Base-by-base conservation (phyloP, 768 basidiomycete genomes). In the Mycena vulgaris region DNA sequence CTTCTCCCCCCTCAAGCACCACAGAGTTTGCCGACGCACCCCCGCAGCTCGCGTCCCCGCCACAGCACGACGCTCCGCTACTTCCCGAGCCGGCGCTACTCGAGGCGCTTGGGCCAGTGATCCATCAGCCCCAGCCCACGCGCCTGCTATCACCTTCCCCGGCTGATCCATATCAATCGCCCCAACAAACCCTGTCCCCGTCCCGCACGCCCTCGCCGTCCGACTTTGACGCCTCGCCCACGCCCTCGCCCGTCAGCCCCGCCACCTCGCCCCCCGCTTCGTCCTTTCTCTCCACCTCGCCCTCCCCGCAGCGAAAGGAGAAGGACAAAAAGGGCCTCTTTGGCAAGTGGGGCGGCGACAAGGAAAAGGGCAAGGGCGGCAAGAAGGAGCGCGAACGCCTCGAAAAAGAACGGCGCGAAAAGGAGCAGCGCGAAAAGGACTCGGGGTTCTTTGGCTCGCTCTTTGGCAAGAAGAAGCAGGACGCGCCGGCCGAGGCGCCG, bases 401-500 rank as follows among this genome's bases (percentile, higher is more conserved):
- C 65, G 82, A 80, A 70, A 83, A 80, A 71, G 86, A 83, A 70
- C 83, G 77, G 59, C 86, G 88, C 74, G 88, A 87, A 78, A 87
- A 89, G 70, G 84, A 85, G 49, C 68, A 69, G 62, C 66, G 70
- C 48, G 88, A 92, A 73, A 89, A 91, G 78, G 92, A 93, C n/a
- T 82, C 89, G 23, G 87, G 95, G 2, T 98, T 98, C 85, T 95
- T 99, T 73, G 95, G 96, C 2, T 95, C 95, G 14, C 84, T 98
- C 5, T 98, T 98, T 78, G 91, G 92, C 72, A 95, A 94, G 87
- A 98, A 96, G 87, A 91, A 91, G 74, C 92, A 95, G 47, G 95
- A 97, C 49, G 79, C 83, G 17, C 79, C 85, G 53, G 79, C 87
- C 30, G 72, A 69, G 45, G 33, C 68, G n/a, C 5, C 61, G 33